phyloP scores from a whole-genome alignment of 2,329 filamentous ascomycete species.

The Chrysoporthe austroafricana region DNA sequence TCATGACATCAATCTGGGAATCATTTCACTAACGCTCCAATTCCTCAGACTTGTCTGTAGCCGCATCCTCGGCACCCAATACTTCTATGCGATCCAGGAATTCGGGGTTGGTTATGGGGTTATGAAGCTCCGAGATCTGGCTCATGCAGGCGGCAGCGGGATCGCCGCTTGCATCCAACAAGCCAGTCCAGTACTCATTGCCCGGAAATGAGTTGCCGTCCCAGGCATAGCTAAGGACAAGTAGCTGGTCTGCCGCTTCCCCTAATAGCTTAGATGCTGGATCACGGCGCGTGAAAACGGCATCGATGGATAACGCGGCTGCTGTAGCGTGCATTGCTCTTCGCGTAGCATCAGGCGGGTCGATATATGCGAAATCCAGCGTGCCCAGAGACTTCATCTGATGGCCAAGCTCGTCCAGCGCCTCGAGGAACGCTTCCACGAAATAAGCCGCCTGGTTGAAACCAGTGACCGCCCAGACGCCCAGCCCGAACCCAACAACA shows the following conservation, averaged over 20 bases:
- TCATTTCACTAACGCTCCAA: background rate
- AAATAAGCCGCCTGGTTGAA: conserved; percentile 26
- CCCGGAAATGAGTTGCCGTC: conserved; percentile 40
- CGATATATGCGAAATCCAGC: conserved; percentile 16
- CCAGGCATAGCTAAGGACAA: conserved; percentile 40
- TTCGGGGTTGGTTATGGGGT: conserved; percentile 37
- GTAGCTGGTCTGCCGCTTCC: conserved; percentile 31
- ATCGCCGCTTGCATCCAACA: conserved; percentile 35
- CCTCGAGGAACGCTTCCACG: conserved; percentile 12
- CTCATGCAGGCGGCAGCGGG: conserved; percentile 41
- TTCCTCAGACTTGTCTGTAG: background rate
- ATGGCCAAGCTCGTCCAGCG: background rate
- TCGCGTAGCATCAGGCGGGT: background rate
- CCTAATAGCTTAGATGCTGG: conserved; percentile 31
- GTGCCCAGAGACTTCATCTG: background rate
- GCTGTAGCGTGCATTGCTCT: background rate
- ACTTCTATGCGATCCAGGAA: conserved; percentile 34
- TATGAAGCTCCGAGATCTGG: conserved; percentile 40
- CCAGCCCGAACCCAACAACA: conserved; percentile 40
- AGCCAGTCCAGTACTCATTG: conserved; percentile 39
- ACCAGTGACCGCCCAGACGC: conserved; percentile 32
- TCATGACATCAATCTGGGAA: background rate
- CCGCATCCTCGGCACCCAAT: conserved; percentile 15
- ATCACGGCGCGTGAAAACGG: conserved; percentile 6
- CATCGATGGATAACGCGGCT: background rate